Evolutionary conservation across 352 stramenopile species (phyloP), one percentile per base, ranked within the genome.

Genomic region (Phytophthora tubulina): DNA sequence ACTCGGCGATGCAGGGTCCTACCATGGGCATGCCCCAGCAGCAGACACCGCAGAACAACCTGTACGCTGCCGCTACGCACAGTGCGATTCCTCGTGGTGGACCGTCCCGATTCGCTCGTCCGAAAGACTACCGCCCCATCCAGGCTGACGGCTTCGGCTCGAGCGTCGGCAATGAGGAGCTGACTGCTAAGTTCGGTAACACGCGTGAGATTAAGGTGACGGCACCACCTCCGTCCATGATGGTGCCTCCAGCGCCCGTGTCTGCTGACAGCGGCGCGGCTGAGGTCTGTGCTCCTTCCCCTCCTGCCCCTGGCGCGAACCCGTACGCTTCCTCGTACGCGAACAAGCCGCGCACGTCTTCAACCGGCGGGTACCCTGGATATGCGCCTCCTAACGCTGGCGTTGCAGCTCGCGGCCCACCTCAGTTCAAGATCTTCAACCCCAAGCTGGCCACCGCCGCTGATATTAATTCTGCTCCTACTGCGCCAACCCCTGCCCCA

Each of bases 101-200:
- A 2, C 71, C 67, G 30, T 79, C 81, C 14, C 81, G 87, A 38
- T 75, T 80, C 21, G 82, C 90, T 63, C 86, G 86, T 38, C 82
- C 82, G 6, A 85, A 85, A 45, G 85, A 93, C 61, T 94, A 93
- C 58, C 89, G 90, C 35, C 87, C 89, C 21, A 96, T 97, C 38
- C 85, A 96, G 62, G 88, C 91, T 1, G 91, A 97, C 62, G 91
- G 91, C 31, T 97, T 97, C 61, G 91, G 92, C 42, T 90, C 88
- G 11, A 97, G 89, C 57, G 91, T 97, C 6, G 91, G 91, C 53
- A 97, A 97, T 58, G 84, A 94, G 31, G 80, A 91, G 46, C 84
- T 97, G 15, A 94, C 90, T 42, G 91, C 89, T 58, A 97, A 96
- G 73, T 97, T 94, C 64, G 91, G 91, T 58, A 97, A 97, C 77